A percentile compares a stretch with the other conserved stretches of the same genome.
Conservation (phyloP, 2,329 filamentous ascomycete species). For the Fusarium algeriense region DNA sequence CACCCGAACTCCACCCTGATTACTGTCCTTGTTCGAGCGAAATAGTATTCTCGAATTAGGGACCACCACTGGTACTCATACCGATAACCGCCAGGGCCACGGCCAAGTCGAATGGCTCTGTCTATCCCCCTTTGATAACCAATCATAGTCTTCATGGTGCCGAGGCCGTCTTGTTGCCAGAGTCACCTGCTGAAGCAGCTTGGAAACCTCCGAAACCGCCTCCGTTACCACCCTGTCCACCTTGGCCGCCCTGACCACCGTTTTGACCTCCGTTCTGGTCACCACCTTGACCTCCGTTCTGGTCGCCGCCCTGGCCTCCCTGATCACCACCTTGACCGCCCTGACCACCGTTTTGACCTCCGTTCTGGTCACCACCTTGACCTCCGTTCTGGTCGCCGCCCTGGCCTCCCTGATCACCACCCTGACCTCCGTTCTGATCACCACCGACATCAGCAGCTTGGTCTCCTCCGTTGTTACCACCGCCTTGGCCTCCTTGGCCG, state of each 20-base stretch:
- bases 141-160: slow-evolving; percentile 29
- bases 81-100: slow-evolving; percentile 63
- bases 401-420: slow-evolving; percentile 6
- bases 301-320: slow-evolving; percentile 42
- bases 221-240: slow-evolving; percentile 28
- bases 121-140: slow-evolving; percentile 46
- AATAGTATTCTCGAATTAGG: slow-evolving; percentile 62
- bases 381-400: slow-evolving; percentile 15
- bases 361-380: slow-evolving; percentile 17
- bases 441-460: slow-evolving; percentile 31
- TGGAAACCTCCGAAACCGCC: slow-evolving; percentile 26
- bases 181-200: slow-evolving; percentile 29
- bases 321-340: slow-evolving; percentile 15
- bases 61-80: slow-evolving; percentile 61
- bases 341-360: slow-evolving; percentile 11
- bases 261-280: slow-evolving; percentile 46
- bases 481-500: not conserved
- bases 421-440: slow-evolving; percentile 13
- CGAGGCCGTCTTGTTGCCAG: slow-evolving; percentile 28
- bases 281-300: slow-evolving; percentile 41
- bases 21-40: slow-evolving; percentile 57
- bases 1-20: slow-evolving; percentile 27
- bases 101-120: slow-evolving; percentile 58
- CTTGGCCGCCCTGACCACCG: slow-evolving; percentile 29
- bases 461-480: slow-evolving; percentile 35